Evolutionary conservation across 306 rosid species (phyloP), one percentile per base, ranked within the genome.

Genomic region (Medicago truncatula): DNA sequence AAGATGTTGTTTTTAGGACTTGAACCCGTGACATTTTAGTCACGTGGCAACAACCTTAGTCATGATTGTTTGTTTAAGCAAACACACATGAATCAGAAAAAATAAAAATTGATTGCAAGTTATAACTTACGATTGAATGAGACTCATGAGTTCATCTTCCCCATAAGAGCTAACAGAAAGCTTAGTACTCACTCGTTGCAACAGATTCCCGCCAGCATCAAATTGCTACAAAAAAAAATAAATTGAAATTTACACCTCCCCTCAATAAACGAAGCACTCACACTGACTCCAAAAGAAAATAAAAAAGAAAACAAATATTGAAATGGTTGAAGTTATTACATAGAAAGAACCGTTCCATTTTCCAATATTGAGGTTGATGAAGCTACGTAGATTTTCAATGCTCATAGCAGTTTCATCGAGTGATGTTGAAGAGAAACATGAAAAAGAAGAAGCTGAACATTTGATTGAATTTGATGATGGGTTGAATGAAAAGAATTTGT

Each of bases 281-380:
- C n/a, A n/a, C n/a, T n/a, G n/a, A n/a, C n/a, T n/a, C n/a, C n/a
- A n/a, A n/a, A n/a, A n/a, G n/a, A n/a, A n/a, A n/a, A n/a, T n/a
- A n/a, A n/a, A 6, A 4, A 1, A 50, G 38, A 46, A 3, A 2
- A 39, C 28, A 67, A 67, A 67, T 20, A 0, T 39, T 10, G n/a
- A 18, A 9, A 18, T 18, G 4, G 14, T 8, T 40, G 90, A 63
- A 75, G 8, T 82, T 80, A 95, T 54, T 54, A 54, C 99, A 76
- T 84, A 90, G 91, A 95, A 90, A 75, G 93, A 84, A 20, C 99
- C 99, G 7, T 84, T 88, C 99, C 99, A 95, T 54, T 89, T 90
- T 58, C 99, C 99, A 52, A 71, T 63, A 67, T 83, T 90, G 59
- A 95, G 83, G 2, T 86, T 21, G 76, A 92, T 74, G 80, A 95